Base-by-base conservation (phyloP, 169 alveolate species). In the Prorocentrum cordatum region DNA sequence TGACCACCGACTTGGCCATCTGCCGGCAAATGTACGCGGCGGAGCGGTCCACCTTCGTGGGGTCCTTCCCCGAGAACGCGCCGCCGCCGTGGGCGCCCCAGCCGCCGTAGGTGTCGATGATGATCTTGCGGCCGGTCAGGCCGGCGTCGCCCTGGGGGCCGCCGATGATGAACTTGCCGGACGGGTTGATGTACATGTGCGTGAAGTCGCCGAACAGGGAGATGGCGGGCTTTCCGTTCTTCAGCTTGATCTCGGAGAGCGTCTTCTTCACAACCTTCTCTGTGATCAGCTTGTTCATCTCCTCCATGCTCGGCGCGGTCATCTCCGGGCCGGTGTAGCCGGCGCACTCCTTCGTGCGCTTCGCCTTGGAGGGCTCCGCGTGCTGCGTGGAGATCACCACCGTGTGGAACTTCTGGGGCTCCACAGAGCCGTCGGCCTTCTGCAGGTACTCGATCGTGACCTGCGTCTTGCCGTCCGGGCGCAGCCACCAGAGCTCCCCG, bases 81-180 rank as follows among this genome's bases (percentile, higher is more conserved):
- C 99, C 99, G 20, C 99, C 99, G 29, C 99, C 99, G 93, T 98
- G 99, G 29, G 92, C 99, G n/a, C 99, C 99, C 99, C 99, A 98
- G 64, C 99, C 95, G 16, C 99, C 99, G 94, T 98, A 98, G 31
- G 99, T 98, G 94, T 98, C 99, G 45, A 98, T 73, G 85, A 98
- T 97, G 85, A 98, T 97, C 93, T 98, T 98, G 66, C 99, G 96
- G 82, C 86, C 86, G 16, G 86, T 75, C n/a, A 75, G 86, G 68
- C 86, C 86, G 1, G 86, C 86, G 42, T 75, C 86, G 36, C 86
- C 86, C 86, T 75, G 86, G 38, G 86, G 86, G 33, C 86, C 86
- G 24, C 86, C 86, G 32, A 75, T 75, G 86, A 59, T 77, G 75
- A 59, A 98, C 59, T 94, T 92, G 32, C 99, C 99, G 22, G 99